These are phyloP conservation scores for Penicillium salamii DNA, from an alignment of 495 filamentous ascomycete genomes.

Conservation along the genomic window DNA sequence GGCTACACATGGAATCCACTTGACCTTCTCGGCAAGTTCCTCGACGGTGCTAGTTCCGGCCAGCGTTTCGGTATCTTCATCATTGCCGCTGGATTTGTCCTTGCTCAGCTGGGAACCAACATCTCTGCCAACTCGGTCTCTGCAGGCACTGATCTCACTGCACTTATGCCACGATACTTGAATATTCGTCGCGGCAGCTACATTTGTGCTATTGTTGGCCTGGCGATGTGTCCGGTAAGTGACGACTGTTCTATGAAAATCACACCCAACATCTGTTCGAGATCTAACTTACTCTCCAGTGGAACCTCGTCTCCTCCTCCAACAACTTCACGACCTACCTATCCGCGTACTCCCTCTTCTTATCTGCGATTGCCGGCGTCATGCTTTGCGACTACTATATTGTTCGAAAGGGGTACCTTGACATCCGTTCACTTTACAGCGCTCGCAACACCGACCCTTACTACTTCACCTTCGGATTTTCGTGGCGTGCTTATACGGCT, in stretches of 20 bases:
- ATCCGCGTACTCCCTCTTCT: slow-evolving; percentile 92
- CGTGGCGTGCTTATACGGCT: slow-evolving; percentile 79
- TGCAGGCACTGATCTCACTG: slow-evolving; percentile 88
- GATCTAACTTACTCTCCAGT: slow-evolving; percentile 34
- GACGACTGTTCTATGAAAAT: neutral
- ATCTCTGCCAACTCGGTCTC: slow-evolving; percentile 91
- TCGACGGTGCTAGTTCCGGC: slow-evolving; percentile 66
- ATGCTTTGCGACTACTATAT: slow-evolving; percentile 90
- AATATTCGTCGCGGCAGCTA: slow-evolving; percentile 91
- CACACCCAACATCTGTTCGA: neutral
- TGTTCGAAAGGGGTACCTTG: slow-evolving; percentile 78
- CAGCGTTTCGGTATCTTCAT: slow-evolving; percentile 89
- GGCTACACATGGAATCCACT: slow-evolving; percentile 87
- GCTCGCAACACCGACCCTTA: slow-evolving; percentile 65
- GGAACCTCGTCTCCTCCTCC: slow-evolving; percentile 71
- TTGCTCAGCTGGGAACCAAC: slow-evolving; percentile 90
- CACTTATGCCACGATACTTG: slow-evolving; percentile 79
- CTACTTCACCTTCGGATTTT: slow-evolving; percentile 69
- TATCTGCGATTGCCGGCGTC: slow-evolving; percentile 87
- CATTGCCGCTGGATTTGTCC: slow-evolving; percentile 75
- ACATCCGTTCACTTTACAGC: slow-evolving; percentile 77
- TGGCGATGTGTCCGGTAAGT: slow-evolving; percentile 77
- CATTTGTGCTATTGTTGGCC: slow-evolving; percentile 77
- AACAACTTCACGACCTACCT: slow-evolving; percentile 96
- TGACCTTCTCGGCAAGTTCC: slow-evolving; percentile 68